These are phyloP conservation scores for Russula sp. DNA, from an alignment of 768 basidiomycete genomes.

Conservation along the genomic window DNA sequence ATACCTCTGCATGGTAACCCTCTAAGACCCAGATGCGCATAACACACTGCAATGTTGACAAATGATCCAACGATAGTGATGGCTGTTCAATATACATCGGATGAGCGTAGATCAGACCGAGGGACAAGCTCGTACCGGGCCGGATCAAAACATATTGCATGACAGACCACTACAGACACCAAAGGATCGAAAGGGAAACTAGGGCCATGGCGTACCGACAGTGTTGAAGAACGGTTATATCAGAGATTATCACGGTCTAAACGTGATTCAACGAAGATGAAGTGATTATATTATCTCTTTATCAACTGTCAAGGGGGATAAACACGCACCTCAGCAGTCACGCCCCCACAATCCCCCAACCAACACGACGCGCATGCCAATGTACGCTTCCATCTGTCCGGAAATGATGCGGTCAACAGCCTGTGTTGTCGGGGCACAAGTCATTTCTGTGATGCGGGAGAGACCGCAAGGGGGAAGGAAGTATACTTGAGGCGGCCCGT, in stretches of 20 bases:
- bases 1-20: conserved; percentile 61
- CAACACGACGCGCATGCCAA: conserved; percentile 65
- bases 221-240: conserved; percentile 54
- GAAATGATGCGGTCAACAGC: conserved; percentile 55
- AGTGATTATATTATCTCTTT: too few species aligned
- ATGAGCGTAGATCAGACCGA: conserved; percentile 7
- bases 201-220: conserved; percentile 49
- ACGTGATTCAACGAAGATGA: too few species aligned
- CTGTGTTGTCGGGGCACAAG: conserved; percentile 55
- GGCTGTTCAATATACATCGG: conserved; percentile 35
- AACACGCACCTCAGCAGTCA: conserved; percentile 53
- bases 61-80: conserved; percentile 73
- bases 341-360: conserved; percentile 69
- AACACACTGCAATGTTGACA: conserved; percentile 66
- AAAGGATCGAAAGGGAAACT: conserved; percentile 14
- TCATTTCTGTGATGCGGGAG: not conserved
- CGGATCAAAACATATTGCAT: conserved; percentile 84
- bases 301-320: conserved; percentile 7
- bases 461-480: too few species aligned
- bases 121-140: conserved; percentile 40
- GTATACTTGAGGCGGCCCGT: not conserved
- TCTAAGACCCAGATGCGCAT: conserved; percentile 62
- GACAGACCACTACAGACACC: conserved; percentile 64
- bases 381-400: conserved; percentile 54
- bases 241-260: conserved; percentile 63